Evolutionary conservation across 495 filamentous ascomycete species (phyloP).

Genomic region (Darksidea phi): DNA sequence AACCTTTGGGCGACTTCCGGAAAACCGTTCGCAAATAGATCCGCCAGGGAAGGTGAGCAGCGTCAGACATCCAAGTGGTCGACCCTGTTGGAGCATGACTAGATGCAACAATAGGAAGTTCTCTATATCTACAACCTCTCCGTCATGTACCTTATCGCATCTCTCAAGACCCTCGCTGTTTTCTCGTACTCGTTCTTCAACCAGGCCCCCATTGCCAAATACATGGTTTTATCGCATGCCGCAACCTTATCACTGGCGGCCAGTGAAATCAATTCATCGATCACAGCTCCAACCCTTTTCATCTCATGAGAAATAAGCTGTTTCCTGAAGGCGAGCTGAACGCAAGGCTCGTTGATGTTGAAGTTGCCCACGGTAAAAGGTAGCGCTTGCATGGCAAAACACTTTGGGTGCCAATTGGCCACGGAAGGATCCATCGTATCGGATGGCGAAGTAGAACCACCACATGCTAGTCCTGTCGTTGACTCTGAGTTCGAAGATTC

Average conservation of each 20-base stretch:
- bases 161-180: too few species aligned
- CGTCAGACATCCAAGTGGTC: too few species aligned
- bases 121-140: too few species aligned
- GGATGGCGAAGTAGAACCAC: neutral
- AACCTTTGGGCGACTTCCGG: too few species aligned
- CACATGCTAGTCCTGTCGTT: neutral
- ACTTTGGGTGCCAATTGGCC: neutral
- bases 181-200: neutral
- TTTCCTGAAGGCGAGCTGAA: neutral
- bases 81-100: too few species aligned
- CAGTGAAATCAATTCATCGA: neutral
- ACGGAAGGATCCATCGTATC: neutral
- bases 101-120: too few species aligned
- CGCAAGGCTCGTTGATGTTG: neutral
- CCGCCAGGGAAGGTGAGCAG: too few species aligned
- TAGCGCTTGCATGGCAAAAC: neutral
- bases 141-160: neutral
- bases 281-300: neutral
- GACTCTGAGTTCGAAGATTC: neutral
- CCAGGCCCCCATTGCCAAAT: slow-evolving; percentile 3
- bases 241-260: neutral
- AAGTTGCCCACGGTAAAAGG: slow-evolving; percentile 1
- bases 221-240: neutral
- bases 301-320: slow-evolving; percentile 2
- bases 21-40: too few species aligned